Percentiles rank a stretch among this genome's conserved stretches.
Evolutionary conservation across 208 protist species (phyloP).

Genomic region (Leishmania arabica): DNA sequence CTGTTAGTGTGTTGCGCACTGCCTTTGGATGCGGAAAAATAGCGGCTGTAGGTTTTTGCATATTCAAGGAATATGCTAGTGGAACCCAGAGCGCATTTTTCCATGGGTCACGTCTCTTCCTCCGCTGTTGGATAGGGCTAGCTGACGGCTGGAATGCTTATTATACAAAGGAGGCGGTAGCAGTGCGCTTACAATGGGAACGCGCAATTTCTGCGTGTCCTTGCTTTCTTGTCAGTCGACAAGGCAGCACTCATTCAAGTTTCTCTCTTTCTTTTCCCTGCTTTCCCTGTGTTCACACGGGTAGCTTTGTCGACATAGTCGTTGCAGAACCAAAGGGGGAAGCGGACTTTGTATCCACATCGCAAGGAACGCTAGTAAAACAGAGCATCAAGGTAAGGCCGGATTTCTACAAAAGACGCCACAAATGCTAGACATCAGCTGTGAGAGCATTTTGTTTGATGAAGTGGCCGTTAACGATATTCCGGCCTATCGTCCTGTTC

Average conservation of each 20-base stretch:
- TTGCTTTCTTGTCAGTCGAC: background rate
- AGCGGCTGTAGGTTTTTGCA: background rate
- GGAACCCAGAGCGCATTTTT: background rate
- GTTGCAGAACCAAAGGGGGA: background rate
- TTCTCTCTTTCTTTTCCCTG: background rate
- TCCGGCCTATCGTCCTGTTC: conserved; percentile 51
- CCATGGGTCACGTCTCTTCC: background rate
- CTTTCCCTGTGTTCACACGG: background rate
- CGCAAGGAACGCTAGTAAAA: background rate
- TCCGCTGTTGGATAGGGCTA: background rate
- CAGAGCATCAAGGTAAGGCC: background rate
- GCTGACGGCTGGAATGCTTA: background rate
- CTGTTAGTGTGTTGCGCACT: background rate
- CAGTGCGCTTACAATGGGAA: background rate
- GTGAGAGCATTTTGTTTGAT: conserved; percentile 40
- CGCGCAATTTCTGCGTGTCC: background rate
- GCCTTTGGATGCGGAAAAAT: background rate
- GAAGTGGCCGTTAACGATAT: conserved; percentile 74
- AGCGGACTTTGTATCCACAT: background rate
- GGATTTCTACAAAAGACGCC: background rate
- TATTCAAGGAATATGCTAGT: background rate
- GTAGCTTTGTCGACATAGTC: background rate
- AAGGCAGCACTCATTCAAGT: background rate
- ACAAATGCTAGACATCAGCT: conserved; percentile 7
- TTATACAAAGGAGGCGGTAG: background rate